Evolutionary conservation across 2,329 filamentous ascomycete genomes (phyloP).

Genomic region (Dactylellina cionopaga): DNA sequence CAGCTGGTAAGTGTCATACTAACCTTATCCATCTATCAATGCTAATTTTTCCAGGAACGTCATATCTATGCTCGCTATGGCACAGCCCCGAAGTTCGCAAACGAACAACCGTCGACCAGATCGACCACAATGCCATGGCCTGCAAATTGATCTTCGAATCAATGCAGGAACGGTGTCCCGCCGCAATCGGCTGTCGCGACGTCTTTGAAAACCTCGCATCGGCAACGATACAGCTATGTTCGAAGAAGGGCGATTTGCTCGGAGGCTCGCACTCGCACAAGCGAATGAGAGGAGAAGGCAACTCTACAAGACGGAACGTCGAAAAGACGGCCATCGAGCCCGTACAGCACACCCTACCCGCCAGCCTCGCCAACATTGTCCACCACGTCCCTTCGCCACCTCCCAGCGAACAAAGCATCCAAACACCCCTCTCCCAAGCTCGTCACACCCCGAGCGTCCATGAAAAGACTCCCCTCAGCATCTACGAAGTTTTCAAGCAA

Average conservation of each 20-base stretch:
- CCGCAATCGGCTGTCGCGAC: slow-evolving; percentile 55
- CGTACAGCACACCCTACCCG: slow-evolving; percentile 53
- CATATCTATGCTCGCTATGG: slow-evolving; percentile 57
- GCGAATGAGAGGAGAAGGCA: slow-evolving; percentile 52
- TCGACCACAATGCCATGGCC: slow-evolving; percentile 55
- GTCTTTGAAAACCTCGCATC: slow-evolving; percentile 56
- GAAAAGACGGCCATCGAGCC: slow-evolving; percentile 49
- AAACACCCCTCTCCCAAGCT: slow-evolving; percentile 26
- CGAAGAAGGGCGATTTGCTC: slow-evolving; percentile 46
- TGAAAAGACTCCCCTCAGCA: slow-evolving; percentile 20
- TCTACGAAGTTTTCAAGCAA: slow-evolving; percentile 42
- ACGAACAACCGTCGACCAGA: slow-evolving; percentile 55
- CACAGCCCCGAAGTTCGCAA: slow-evolving; percentile 56
- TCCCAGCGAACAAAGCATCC: slow-evolving; percentile 46
- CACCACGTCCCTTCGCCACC: slow-evolving; percentile 41
- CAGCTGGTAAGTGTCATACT: slow-evolving; percentile 61
- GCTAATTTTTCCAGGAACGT: slow-evolving; percentile 51
- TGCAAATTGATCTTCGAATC: slow-evolving; percentile 55
- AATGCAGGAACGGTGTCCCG: slow-evolving; percentile 56
- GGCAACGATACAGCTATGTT: slow-evolving; percentile 55
- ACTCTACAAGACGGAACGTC: slow-evolving; percentile 28
- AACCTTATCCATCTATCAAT: not conserved
- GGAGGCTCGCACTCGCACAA: slow-evolving; percentile 50
- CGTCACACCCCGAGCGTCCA: slow-evolving; percentile 34
- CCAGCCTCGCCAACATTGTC: slow-evolving; percentile 55